phyloP scores from a whole-genome alignment of 768 basidiomycete genomes.

The Trametes cinnabarina region DNA sequence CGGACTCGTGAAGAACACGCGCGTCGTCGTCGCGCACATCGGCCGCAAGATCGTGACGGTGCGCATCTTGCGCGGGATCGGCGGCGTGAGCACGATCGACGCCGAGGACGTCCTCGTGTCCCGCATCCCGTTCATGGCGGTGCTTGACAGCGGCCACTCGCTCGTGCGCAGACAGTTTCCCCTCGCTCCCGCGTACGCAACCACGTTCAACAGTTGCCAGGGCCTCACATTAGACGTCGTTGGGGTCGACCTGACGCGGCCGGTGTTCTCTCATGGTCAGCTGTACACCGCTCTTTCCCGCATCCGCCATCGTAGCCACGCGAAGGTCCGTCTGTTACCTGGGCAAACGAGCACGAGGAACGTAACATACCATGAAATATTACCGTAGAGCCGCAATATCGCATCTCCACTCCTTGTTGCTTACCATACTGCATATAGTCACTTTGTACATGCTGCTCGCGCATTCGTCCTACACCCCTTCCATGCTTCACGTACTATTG shows the following conservation, averaged over 20 bases:
- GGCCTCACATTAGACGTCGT: slow-evolving; percentile 39
- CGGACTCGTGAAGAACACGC: slow-evolving; percentile 41
- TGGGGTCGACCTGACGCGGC: slow-evolving; percentile 36
- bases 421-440: background rate
- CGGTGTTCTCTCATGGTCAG: slow-evolving; percentile 41
- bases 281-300: slow-evolving; percentile 33
- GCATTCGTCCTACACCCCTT: background rate
- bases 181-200: slow-evolving; percentile 39
- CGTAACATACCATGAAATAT: slow-evolving; percentile 29
- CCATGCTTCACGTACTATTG: no score
- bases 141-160: slow-evolving; percentile 31
- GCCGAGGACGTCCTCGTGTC: slow-evolving; percentile 29
- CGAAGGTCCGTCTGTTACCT: slow-evolving; percentile 19
- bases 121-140: slow-evolving; percentile 26
- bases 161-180: slow-evolving; percentile 37
- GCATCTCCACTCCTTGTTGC: background rate
- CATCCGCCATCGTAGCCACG: slow-evolving; percentile 28
- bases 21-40: slow-evolving; percentile 33
- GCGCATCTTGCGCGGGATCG: slow-evolving; percentile 23
- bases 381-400: slow-evolving; percentile 13
- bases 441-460: background rate
- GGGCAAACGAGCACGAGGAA: slow-evolving; percentile 26
- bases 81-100: slow-evolving; percentile 15
- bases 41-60: slow-evolving; percentile 26
- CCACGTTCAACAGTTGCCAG: slow-evolving; percentile 44